Conservation (phyloP, 2,329 filamentous ascomycete genomes). For the Neonectria neomacrospora region DNA sequence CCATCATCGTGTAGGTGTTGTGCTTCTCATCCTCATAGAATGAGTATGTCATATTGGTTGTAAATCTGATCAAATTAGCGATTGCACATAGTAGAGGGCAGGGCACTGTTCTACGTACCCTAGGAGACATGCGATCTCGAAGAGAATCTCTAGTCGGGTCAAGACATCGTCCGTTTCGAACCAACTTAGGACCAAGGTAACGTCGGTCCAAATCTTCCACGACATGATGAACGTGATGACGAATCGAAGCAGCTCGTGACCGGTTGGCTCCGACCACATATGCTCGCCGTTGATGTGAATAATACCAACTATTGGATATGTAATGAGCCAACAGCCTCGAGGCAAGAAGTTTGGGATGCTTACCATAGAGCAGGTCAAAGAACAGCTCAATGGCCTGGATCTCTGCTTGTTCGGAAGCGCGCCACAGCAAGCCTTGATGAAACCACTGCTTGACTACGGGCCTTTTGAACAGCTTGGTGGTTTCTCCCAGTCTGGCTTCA, state of each 20-base stretch:
- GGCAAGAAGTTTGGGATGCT: conserved; percentile 7
- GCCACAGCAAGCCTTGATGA: conserved; percentile 72
- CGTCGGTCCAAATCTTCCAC: conserved; percentile 73
- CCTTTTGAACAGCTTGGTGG: conserved; percentile 67
- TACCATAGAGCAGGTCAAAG: conserved; percentile 68
- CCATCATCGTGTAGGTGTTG: conserved; percentile 67
- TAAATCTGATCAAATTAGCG: conserved; percentile 54
- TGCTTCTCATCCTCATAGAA: conserved; percentile 56
- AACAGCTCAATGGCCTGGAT: conserved; percentile 74
- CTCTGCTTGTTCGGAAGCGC: conserved; percentile 67
- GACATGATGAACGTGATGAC: conserved; percentile 70
- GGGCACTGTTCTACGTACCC: conserved; percentile 50
- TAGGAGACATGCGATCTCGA: conserved; percentile 69
- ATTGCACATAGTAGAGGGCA: not conserved
- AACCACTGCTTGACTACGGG: conserved; percentile 74
- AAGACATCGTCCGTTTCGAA: conserved; percentile 72
- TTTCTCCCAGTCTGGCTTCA: conserved; percentile 49
- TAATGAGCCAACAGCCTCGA: not conserved
- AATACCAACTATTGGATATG: conserved; percentile 61
- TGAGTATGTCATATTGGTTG: conserved; percentile 69
- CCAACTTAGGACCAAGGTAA: conserved; percentile 67
- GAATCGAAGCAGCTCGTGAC: conserved; percentile 67
- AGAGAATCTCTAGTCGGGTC: conserved; percentile 67
- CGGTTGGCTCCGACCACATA: conserved; percentile 66
- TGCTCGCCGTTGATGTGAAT: conserved; percentile 72